Evolutionary conservation across 257 asterid species (phyloP), one percentile per base, ranked within the genome.

Genomic region (Nicotiana paniculata): DNA sequence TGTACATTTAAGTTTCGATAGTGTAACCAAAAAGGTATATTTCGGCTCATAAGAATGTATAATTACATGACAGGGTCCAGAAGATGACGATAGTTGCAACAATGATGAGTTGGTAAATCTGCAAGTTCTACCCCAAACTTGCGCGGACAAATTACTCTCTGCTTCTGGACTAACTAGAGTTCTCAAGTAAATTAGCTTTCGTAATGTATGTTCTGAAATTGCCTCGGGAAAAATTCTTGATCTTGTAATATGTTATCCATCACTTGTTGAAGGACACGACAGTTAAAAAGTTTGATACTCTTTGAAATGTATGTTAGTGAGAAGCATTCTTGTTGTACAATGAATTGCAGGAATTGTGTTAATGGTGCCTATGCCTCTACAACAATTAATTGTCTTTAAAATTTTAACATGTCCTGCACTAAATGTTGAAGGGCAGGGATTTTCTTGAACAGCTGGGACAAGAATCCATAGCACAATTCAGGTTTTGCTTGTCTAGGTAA

Each of bases 211-310:
- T 81, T 82, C 64, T 79, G 84, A 35, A 51, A 62, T 51, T 77
- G 39, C 80, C 75, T 72, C 18, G 11, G 35, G 53, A 62, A 1
- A 80, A 58, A 55, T 79, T 66, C 32, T 15, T 24, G 80, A 63
- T 82, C 77, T 70, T 86, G 86, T 86, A 82, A 81, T 88, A 82
- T 80, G 17, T 58, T 43, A 84, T 78, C 67, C 58, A 63, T 64
- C 62, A 61, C 35, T 65, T 65, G 78, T 68, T 54, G 35, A 70
- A 74, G 58, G 62, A 75, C 84, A 53, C 10, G 62, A 58, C 33
- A 39, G 58, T 43, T n/a, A 13, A 72, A 72, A 72, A 21, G 79
- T 48, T 72, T 46, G 79, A 48, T 72, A 48, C 61, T 46, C 79
- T 72, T 48, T 26, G 33, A 72, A 26, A 72, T 72, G 37, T 21